These are phyloP conservation scores for Backusella circina DNA, from an alignment of 192 early-diverging fungal species.

Conservation along the genomic window DNA sequence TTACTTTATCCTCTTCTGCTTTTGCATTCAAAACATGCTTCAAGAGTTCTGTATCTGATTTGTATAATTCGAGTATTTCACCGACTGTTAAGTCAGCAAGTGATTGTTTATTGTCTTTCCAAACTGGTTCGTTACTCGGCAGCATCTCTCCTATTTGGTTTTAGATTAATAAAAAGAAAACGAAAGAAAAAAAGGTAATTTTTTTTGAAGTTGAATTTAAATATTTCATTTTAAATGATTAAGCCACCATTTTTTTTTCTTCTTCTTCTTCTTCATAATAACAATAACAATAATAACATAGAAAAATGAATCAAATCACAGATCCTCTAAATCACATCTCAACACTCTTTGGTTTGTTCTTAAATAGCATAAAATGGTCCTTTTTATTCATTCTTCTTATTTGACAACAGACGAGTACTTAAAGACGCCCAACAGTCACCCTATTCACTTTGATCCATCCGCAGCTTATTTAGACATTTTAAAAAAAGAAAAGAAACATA, in stretches of 20 bases:
- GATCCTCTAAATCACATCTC: neutral
- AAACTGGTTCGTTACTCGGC: neutral
- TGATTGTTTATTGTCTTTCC: neutral
- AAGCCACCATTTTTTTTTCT: neutral
- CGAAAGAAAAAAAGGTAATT: neutral
- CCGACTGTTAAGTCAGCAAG: neutral
- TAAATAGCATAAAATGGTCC: neutral
- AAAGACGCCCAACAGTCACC: neutral
- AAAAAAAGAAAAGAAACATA: conserved; percentile 25
- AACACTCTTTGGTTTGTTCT: neutral
- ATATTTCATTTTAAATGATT: neutral
- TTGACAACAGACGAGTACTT: conserved; percentile 2
- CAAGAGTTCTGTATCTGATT: conserved; percentile 24
- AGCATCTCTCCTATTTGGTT: conserved; percentile 3
- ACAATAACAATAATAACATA: neutral
- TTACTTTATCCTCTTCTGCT: conserved; percentile 33
- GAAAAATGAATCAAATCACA: neutral
- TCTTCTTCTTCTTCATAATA: neutral
- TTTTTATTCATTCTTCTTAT: neutral
- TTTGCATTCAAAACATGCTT: conserved; percentile 26
- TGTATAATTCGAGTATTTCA: conserved; percentile 24
- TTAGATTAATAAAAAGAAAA: neutral
- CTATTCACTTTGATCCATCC: conserved; percentile 11
- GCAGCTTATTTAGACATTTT: neutral
- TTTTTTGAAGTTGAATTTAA: neutral